Percentiles rank a stretch among this genome's conserved stretches.
Evolutionary conservation across 441 rosid species (phyloP).

Genomic region (Croton setiger): DNA sequence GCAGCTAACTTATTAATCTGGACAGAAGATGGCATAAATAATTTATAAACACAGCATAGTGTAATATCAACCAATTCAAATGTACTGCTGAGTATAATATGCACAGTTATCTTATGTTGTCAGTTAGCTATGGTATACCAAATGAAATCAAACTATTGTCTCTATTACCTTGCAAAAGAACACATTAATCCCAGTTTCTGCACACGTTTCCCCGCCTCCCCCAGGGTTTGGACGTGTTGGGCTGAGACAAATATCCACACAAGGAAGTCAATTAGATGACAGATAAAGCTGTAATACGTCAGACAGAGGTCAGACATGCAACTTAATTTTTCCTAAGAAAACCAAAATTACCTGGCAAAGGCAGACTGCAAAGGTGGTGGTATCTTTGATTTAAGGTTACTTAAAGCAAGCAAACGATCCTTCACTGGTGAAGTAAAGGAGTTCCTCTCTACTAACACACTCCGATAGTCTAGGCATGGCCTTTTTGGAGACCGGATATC

Average conservation of each 20-base stretch:
- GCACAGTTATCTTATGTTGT: background rate
- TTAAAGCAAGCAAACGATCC: slow-evolving; percentile 69
- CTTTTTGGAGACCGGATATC: slow-evolving; percentile 89
- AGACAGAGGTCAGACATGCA: slow-evolving; percentile 13
- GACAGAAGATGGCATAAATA: slow-evolving; percentile 12
- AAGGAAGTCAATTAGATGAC: slow-evolving; percentile 12
- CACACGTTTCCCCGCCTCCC: slow-evolving; percentile 97
- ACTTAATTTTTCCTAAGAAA: slow-evolving; percentile 12
- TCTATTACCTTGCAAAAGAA: slow-evolving; percentile 77
- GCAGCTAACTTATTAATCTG: slow-evolving; percentile 97
- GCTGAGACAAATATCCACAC: slow-evolving; percentile 41
- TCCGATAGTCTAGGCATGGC: slow-evolving; percentile 63
- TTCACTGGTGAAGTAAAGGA: slow-evolving; percentile 93
- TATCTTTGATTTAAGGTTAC: slow-evolving; percentile 71
- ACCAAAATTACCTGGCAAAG: slow-evolving; percentile 76
- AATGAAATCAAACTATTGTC: background rate
- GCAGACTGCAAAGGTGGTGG: slow-evolving; percentile 90
- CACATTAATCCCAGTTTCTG: slow-evolving; percentile 94
- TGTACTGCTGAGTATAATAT: background rate
- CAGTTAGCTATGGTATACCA: background rate
- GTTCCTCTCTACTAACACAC: slow-evolving; percentile 87
- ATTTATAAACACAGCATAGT: background rate
- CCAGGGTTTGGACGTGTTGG: slow-evolving; percentile 96
- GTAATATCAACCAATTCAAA: background rate
- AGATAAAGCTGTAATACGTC: slow-evolving; percentile 9